Evolutionary conservation across 768 basidiomycete genomes (phyloP).

Genomic region (Panaeolus cyanescens): DNA sequence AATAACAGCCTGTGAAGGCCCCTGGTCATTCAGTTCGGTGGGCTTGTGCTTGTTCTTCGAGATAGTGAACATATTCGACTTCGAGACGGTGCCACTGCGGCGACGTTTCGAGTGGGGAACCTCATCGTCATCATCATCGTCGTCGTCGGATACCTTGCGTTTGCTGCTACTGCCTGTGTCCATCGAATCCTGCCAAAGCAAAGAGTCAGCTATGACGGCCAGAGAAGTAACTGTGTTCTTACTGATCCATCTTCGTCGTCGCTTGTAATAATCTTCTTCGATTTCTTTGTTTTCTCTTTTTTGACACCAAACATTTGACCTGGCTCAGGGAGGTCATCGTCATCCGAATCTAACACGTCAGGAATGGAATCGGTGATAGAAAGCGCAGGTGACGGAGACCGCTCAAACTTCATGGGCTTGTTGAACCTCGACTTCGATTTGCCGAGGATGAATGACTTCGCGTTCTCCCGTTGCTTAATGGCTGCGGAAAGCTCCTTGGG

Average conservation of each 20-base stretch:
- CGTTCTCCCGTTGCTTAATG: slow-evolving; percentile 30
- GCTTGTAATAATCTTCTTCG: slow-evolving; percentile 4
- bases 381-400: slow-evolving; percentile 29
- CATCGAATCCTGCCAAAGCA: slow-evolving; percentile 16
- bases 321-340: slow-evolving; percentile 57
- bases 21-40: slow-evolving; percentile 23
- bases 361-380: slow-evolving; percentile 29
- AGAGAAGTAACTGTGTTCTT: not conserved
- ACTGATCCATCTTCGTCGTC: slow-evolving; percentile 11
- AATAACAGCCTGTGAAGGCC: slow-evolving; percentile 45
- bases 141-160: slow-evolving; percentile 16
- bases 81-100: slow-evolving; percentile 10
- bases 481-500: slow-evolving; percentile 53
- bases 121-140: slow-evolving; percentile 21
- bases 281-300: slow-evolving; percentile 33
- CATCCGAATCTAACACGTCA: slow-evolving; percentile 36
- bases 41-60: slow-evolving; percentile 24
- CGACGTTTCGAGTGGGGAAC: slow-evolving; percentile 18
- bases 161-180: slow-evolving; percentile 20
- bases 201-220: not conserved
- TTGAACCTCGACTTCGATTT: slow-evolving; percentile 12
- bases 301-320: slow-evolving; percentile 37
- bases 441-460: not conserved
- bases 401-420: slow-evolving; percentile 10
- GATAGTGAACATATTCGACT: slow-evolving; percentile 5